Conservation (phyloP, 2,329 filamentous ascomycete species). For the Chaetomium sp. region DNA sequence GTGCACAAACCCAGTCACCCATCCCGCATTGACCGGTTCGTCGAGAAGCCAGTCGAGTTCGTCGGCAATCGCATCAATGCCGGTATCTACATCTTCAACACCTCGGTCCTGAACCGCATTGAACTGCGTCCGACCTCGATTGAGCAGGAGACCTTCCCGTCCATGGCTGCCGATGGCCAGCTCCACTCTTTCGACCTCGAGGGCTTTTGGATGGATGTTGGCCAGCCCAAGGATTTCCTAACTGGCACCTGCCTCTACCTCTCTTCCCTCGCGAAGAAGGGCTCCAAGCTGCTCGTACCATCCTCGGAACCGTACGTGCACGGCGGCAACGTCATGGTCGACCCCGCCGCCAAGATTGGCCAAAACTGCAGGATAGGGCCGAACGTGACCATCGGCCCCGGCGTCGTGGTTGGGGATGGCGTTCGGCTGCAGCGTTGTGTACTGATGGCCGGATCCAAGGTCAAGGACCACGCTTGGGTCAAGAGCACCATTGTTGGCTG, state of each 20-base stretch:
- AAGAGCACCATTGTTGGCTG: constrained; percentile 98
- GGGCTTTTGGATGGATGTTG: constrained; percentile 99
- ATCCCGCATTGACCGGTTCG: constrained; percentile 93
- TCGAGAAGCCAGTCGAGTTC: constrained; percentile 98
- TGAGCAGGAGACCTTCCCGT: constrained; percentile 97
- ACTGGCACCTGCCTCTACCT: constrained; percentile 95
- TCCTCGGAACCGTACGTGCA: constrained; percentile 72
- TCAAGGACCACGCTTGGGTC: constrained; percentile 98
- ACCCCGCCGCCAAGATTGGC: constrained; percentile 90
- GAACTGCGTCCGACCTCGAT: constrained; percentile 95
- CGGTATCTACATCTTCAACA: constrained; percentile 96
- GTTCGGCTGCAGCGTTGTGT: constrained; percentile 92
- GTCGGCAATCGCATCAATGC: constrained; percentile 98
- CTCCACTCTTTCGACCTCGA: constrained; percentile 95
- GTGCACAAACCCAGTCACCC: constrained; percentile 92
- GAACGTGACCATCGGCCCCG: constrained; percentile 91
- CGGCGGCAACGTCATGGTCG: constrained; percentile 91
- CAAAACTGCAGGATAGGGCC: constrained; percentile 98
- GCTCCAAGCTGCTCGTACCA: constrained; percentile 74
- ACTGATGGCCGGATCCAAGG: constrained; percentile 78
- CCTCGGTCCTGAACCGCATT: constrained; percentile 81
- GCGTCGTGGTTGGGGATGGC: constrained; percentile 87
- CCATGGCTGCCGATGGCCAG: constrained; percentile 81
- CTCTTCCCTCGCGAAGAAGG: constrained; percentile 82
- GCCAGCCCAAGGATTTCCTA: constrained; percentile 97